phyloP scores from a whole-genome alignment of 2,329 filamentous ascomycete genomes.

The Cryphonectria parasitica region DNA sequence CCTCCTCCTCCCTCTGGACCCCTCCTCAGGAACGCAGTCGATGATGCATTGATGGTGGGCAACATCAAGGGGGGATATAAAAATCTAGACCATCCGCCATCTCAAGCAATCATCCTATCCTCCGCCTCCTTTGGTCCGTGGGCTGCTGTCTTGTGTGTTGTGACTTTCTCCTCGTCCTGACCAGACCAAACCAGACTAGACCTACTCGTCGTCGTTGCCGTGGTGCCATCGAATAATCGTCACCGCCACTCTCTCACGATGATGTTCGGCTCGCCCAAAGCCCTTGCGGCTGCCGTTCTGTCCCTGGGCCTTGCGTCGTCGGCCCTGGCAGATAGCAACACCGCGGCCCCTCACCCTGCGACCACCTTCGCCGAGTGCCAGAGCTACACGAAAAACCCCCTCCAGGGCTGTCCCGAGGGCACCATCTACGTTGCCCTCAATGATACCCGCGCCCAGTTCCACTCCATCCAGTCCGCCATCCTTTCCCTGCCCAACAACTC shows the following conservation, averaged over 20 bases:
- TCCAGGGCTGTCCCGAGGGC: constrained; percentile 44
- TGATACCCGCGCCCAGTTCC: constrained; percentile 42
- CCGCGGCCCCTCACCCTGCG: constrained; percentile 31
- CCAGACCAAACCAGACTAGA: background rate
- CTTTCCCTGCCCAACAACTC: constrained; percentile 46
- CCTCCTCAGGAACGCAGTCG: background rate
- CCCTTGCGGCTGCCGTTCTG: constrained; percentile 26
- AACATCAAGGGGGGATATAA: background rate
- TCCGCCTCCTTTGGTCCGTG: background rate
- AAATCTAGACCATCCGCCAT: background rate
- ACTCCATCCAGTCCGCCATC: constrained; percentile 46
- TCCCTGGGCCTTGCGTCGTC: constrained; percentile 13
- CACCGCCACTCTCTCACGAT: constrained; percentile 2
- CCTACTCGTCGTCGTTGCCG: background rate
- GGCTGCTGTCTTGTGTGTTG: background rate
- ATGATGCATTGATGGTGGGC: background rate
- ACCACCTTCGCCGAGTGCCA: constrained; percentile 40
- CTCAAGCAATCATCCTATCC: background rate
- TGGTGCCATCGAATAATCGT: background rate
- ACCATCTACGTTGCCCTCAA: constrained; percentile 48
- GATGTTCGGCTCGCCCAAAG: constrained; percentile 20
- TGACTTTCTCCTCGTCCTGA: background rate
- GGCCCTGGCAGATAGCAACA: constrained; percentile 27
- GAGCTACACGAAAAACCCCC: constrained; percentile 38
- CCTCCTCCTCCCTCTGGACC: background rate